These are phyloP conservation scores for Sporothrix sp. DNA, from an alignment of 2,329 filamentous ascomycete species.

Conservation along the genomic window DNA sequence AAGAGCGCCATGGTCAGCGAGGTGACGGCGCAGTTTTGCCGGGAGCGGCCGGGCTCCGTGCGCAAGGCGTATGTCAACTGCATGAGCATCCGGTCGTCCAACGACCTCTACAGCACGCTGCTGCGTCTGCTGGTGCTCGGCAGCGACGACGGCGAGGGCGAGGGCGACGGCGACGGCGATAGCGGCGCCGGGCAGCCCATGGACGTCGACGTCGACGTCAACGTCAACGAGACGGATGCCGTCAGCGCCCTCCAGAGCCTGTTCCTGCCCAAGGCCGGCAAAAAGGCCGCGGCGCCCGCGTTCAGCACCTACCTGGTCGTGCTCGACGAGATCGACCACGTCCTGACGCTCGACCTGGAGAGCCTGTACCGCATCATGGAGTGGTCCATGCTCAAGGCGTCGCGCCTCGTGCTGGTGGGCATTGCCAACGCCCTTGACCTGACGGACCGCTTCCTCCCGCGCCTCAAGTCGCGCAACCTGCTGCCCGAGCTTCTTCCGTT, in stretches of 20 bases:
- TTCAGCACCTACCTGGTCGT: slow-evolving; percentile 66
- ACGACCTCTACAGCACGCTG: slow-evolving; percentile 74
- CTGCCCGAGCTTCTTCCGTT: slow-evolving; percentile 87
- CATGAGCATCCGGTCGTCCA: slow-evolving; percentile 86
- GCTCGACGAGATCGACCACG: slow-evolving; percentile 90
- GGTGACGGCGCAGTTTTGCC: slow-evolving; percentile 52
- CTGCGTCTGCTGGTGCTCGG: slow-evolving; percentile 50
- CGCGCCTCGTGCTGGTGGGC: slow-evolving; percentile 73
- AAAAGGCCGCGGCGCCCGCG: slow-evolving; percentile 17
- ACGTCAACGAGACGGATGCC: slow-evolving; percentile 56
- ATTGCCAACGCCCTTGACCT: slow-evolving; percentile 95
- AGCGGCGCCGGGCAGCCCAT: slow-evolving; percentile 17
- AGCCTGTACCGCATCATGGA: slow-evolving; percentile 92
- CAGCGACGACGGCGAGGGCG: neutral
- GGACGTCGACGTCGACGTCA: slow-evolving; percentile 42
- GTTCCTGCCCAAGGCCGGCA: slow-evolving; percentile 49
- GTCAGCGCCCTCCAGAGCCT: slow-evolving; percentile 57
- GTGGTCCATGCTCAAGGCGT: slow-evolving; percentile 78
- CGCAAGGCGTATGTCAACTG: slow-evolving; percentile 83
- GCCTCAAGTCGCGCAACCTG: slow-evolving; percentile 83
- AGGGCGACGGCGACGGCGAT: neutral
- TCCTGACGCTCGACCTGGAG: slow-evolving; percentile 79
- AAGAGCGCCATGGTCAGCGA: slow-evolving; percentile 91
- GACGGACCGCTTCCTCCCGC: slow-evolving; percentile 87
- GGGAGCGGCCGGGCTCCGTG: slow-evolving; percentile 39